Base-by-base conservation (phyloP, 306 rosid genomes). In the Rosa lucieae region DNA sequence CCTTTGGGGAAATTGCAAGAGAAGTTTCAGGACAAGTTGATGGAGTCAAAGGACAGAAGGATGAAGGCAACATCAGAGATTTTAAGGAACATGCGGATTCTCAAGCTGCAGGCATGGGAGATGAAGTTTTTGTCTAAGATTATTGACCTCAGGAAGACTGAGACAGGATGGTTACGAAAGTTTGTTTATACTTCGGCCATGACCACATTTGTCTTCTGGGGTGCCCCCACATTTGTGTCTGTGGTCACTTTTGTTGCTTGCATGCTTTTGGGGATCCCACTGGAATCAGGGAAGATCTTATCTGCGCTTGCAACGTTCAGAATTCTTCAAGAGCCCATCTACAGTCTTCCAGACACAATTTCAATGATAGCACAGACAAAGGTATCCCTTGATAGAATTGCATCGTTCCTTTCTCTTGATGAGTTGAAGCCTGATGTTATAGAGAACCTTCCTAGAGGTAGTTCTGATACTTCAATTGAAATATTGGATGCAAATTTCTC, bases 101-200 rank as follows among this genome's bases (percentile, higher is more conserved):
- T 94, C 37, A 94, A 94, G 83, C 87, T 94, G 29, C 98, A 92
- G 76, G 97, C 89, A 46, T 94, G 97, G 98, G 97, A 94, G 76
- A 92, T 94, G 88, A 94, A 92, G 88, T 94, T 92, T 84, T 82
- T 94, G 26, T 82, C 97, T 1, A 94, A 87, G 83, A 84, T 94
- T 73, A 37, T 79, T 35, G 85, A 83, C 43, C 76, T 90, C 15
- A 86, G 98, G 85, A 81, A 84, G 61, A 72, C n/a, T 6, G 97
- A 94, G 88, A 78, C 84, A 23, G 84, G 78, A 17, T 94, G 94
- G 94, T 78, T 94, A 42, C 89, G 86, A 76, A 94, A 88, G 74
- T 89, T 68, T 82, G 70, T 90, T 6, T 77, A 80, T 67, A 82
- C 91, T 2, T 1, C 43, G 52, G 90, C 88, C 44, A 70, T 88